Conservation (phyloP, 192 early-diverging fungal genomes). For the Podila horticola region DNA sequence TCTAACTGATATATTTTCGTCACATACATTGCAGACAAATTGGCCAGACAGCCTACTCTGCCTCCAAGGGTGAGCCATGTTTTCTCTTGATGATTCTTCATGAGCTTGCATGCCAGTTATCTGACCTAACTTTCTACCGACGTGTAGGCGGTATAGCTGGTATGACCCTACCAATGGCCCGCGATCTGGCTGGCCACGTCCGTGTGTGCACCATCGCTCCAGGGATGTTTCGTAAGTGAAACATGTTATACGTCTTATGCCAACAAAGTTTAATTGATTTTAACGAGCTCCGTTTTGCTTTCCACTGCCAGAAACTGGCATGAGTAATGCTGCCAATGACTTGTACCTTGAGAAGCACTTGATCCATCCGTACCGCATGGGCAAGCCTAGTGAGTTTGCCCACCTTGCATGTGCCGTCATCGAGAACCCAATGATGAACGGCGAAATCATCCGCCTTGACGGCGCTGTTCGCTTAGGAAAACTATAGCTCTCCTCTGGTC, state of each 20-base stretch:
- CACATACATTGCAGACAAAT: conserved; percentile 21
- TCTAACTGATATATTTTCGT: no score
- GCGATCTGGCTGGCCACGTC: conserved; percentile 60
- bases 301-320: conserved; percentile 14
- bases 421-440: conserved; percentile 65
- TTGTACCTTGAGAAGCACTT: conserved; percentile 50
- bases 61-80: conserved; percentile 51
- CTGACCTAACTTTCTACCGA: not conserved
- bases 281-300: no score
- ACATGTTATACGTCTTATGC: not conserved
- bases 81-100: not conserved
- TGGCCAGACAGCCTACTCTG: conserved; percentile 61
- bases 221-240: conserved; percentile 45
- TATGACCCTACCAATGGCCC: conserved; percentile 66
- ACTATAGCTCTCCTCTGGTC: conserved; percentile 8
- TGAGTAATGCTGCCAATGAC: conserved; percentile 35
- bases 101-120: no score
- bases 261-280: not conserved
- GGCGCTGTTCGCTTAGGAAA: conserved; percentile 57
- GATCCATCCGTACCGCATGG: conserved; percentile 61
- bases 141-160: conserved; percentile 55
- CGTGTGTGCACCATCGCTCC: conserved; percentile 60
- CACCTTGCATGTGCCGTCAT: conserved; percentile 56
- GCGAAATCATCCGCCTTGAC: conserved; percentile 60
- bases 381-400: conserved; percentile 59